Conservation (phyloP, 352 stramenopile genomes). For the Sclerospora graminicola region DNA sequence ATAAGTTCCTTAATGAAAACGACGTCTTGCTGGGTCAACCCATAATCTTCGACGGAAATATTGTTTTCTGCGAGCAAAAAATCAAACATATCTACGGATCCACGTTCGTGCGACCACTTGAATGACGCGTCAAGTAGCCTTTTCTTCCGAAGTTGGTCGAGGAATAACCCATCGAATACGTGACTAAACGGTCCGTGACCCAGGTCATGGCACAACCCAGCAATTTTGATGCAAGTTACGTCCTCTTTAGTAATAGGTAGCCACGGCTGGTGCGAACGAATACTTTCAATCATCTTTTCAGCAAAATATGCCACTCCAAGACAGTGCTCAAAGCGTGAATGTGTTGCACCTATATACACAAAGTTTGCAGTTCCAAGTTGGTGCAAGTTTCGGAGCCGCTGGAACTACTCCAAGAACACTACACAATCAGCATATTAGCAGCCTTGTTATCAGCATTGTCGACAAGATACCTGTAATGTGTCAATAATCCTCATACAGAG, state of each 20-base stretch:
- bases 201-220: constrained; percentile 70
- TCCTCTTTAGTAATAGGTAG: constrained; percentile 75
- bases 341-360: constrained; percentile 84
- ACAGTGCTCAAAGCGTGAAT: constrained; percentile 78
- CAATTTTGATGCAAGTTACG: constrained; percentile 69
- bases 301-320: constrained; percentile 93
- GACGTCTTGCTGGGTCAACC: constrained; percentile 37
- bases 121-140: constrained; percentile 22
- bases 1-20: constrained; percentile 80
- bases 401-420: constrained; percentile 49
- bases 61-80: constrained; percentile 43
- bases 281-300: constrained; percentile 71
- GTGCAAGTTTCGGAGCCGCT: constrained; percentile 90
- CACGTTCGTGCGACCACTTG: constrained; percentile 65
- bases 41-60: constrained; percentile 46
- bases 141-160: constrained; percentile 38
- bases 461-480: constrained; percentile 42
- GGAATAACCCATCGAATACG: constrained; percentile 69
- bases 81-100: constrained; percentile 68
- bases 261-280: constrained; percentile 78
- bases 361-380: constrained; percentile 88
- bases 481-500: constrained; percentile 80
- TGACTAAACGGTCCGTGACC: constrained; percentile 78
- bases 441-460: not conserved
- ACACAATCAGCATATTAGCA: not conserved